These are phyloP conservation scores for Arctium lappa DNA, from an alignment of 129 eudicot species.

Conservation along the genomic window DNA sequence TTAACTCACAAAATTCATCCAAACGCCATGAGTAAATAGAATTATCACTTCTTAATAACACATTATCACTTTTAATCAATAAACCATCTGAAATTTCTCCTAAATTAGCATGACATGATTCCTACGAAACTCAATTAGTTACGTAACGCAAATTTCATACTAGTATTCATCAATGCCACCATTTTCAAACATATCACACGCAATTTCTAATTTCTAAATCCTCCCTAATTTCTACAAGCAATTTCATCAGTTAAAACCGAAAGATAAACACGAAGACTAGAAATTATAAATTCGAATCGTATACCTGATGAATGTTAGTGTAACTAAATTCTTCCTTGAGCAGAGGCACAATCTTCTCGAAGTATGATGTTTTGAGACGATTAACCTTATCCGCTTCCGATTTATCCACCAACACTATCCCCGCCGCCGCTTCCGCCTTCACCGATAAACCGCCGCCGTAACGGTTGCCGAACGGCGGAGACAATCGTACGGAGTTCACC, in stretches of 20 bases:
- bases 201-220: not conserved
- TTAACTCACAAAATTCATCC: not conserved
- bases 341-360: conserved; percentile 72
- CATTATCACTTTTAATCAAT: not conserved
- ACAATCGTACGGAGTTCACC: conserved; percentile 26
- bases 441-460: conserved; percentile 39
- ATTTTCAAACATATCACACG: not conserved
- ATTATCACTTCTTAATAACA: not conserved
- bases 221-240: not conserved
- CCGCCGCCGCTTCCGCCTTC: conserved; percentile 55
- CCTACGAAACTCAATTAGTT: not conserved
- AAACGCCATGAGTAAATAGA: not conserved
- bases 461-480: conserved; percentile 14
- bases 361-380: conserved; percentile 64
- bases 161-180: not conserved
- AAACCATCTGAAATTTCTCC: not conserved
- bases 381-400: conserved; percentile 62
- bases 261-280: not conserved
- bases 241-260: not conserved
- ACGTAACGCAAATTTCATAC: not conserved
- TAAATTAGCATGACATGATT: not conserved
- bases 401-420: conserved; percentile 67
- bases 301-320: conserved; percentile 83
- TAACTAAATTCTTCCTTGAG: conserved; percentile 81
- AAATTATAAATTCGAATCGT: conserved; percentile 3